Evolutionary conservation across 805 yeast genomes (phyloP).

Genomic region (Saccharomycopsis malanga): DNA sequence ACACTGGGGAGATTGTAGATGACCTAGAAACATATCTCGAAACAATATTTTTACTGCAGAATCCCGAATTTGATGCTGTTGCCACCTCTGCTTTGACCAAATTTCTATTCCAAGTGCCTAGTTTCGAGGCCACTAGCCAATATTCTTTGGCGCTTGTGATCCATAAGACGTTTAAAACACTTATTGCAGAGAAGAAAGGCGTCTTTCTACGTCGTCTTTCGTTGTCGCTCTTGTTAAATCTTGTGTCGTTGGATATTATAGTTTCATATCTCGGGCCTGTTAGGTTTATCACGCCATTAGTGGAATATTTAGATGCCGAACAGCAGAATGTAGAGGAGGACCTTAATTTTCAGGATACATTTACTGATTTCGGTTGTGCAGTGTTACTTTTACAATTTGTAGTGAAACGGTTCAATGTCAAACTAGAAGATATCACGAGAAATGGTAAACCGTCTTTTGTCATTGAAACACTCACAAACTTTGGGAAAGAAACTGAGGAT

Average conservation of each 20-base stretch:
- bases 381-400: conserved; percentile 40
- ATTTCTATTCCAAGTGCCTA: conserved; percentile 41
- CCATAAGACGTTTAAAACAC: conserved; percentile 28
- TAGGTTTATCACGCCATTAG: conserved; percentile 36
- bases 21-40: conserved; percentile 28
- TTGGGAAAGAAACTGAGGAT: conserved; percentile 8
- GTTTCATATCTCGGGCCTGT: conserved; percentile 40
- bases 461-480: conserved; percentile 13
- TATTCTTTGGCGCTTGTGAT: conserved; percentile 37
- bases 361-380: conserved; percentile 60
- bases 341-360: conserved; percentile 55
- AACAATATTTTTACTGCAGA: conserved; percentile 31
- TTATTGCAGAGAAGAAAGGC: conserved; percentile 36
- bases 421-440: conserved; percentile 25
- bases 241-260: conserved; percentile 37
- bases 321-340: conserved; percentile 45
- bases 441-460: conserved; percentile 8
- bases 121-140: conserved; percentile 41
- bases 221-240: conserved; percentile 41
- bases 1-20: conserved; percentile 27
- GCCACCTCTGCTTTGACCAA: conserved; percentile 49
- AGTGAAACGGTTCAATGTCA: conserved; percentile 34
- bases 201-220: conserved; percentile 44
- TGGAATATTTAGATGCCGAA: conserved; percentile 43
- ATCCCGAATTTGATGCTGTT: conserved; percentile 42